These are phyloP conservation scores for Paxillus rubicundulus DNA, from an alignment of 768 basidiomycete species.

Conservation along the genomic window DNA sequence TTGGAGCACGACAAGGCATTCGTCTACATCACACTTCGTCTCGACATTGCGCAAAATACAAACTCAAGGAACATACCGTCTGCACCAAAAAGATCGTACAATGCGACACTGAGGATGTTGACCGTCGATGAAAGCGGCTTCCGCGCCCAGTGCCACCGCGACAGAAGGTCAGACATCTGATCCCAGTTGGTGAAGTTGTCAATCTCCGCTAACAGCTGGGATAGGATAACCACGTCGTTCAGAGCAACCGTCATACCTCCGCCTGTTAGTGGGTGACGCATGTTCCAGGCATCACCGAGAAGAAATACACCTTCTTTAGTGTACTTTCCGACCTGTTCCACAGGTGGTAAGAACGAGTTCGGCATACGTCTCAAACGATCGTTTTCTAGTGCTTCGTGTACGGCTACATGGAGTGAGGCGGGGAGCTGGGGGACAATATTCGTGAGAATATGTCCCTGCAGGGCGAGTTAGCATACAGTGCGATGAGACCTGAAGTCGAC, in stretches of 20 bases:
- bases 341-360: constrained; percentile 86
- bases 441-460: constrained; percentile 63
- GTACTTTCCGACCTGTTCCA: constrained; percentile 53
- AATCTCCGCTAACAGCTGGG: constrained; percentile 54
- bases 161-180: constrained; percentile 48
- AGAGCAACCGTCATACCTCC: constrained; percentile 98
- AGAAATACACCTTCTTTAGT: constrained; percentile 73
- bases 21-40: constrained; percentile 42
- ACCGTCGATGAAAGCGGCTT: constrained; percentile 83
- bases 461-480: constrained; percentile 1
- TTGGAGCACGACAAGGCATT: constrained; percentile 59
- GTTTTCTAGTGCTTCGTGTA: constrained; percentile 67
- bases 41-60: background rate
- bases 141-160: constrained; percentile 81
- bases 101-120: constrained; percentile 88
- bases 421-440: constrained; percentile 85
- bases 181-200: constrained; percentile 47
- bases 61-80: constrained; percentile 54
- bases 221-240: constrained; percentile 76
- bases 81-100: constrained; percentile 93
- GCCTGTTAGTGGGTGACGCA: constrained; percentile 97
- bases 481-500: background rate
- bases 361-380: constrained; percentile 91
- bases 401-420: constrained; percentile 57
- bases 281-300: constrained; percentile 96